Base-by-base conservation (phyloP, 805 yeast genomes). In the Schwanniomyces vanrijiae region DNA sequence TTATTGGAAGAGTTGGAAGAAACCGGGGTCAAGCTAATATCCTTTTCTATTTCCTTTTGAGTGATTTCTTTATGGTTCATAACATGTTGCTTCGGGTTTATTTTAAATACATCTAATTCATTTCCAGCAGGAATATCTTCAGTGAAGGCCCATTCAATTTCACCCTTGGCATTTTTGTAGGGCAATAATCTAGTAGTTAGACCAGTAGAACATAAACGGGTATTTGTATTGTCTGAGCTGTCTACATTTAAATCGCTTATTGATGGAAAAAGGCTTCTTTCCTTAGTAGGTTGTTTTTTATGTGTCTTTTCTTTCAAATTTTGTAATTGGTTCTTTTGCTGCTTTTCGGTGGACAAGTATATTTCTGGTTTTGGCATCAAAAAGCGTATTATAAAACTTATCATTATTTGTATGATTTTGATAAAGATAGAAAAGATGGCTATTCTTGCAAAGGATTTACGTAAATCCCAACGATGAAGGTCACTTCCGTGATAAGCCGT, bases 71-170 rank as follows among this genome's bases (percentile, higher is more conserved):
- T 18, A 24, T 19, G 40, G 20, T 16, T 24, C 18, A 14, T 13
- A 18, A n/a, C 13, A 2, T 24, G 38, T 35, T 9, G 25, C 5
- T 19, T 37, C 2, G 34, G 35, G 11, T 35, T 37, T 22, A 57
- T 47, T 45, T 62, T 63, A 49, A 64, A 65, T 10, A 55, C 60
- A 26, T 66, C 69, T 42, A 64, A 53, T 47, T 63, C 70, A 44
- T 53, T 44, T 5, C 60, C 68, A 13, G 59, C 53, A 28, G 45
- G 42, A 10, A 58, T 40, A 50, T 72, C 76, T 37, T 78, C 81
- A 20, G 77, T 73, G 46, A 82, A 72, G 13, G 73, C 73, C 81
- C 85, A 82, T 46, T 79, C 83, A 13, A 82, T 71, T 51, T 79
- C 81, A 3, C 86, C 88, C 28, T 73, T 69, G 13, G 60, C 63